Percentiles rank a stretch among this genome's conserved stretches.
Conservation (phyloP, 2,329 filamentous ascomycete species). For the Cladosporium sp. region DNA sequence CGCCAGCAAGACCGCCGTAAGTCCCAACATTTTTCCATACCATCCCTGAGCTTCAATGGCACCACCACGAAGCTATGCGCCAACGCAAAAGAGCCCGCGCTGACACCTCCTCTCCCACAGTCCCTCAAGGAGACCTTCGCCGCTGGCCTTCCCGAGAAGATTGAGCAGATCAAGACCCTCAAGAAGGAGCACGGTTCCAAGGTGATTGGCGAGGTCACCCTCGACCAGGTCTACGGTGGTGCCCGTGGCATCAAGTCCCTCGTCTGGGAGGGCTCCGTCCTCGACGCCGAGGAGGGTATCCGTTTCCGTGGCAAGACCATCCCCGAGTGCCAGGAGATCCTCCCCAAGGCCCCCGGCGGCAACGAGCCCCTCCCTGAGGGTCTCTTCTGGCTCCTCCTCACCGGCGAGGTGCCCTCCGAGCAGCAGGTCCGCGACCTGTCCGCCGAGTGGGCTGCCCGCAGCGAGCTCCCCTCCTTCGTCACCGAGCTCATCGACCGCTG, state of each 20-base stretch:
- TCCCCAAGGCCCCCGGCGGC: constrained; percentile 95
- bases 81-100: neutral
- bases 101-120: constrained; percentile 51
- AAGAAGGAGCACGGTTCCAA: constrained; percentile 96
- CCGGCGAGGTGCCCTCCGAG: constrained; percentile 94
- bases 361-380: constrained; percentile 96
- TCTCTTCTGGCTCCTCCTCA: constrained; percentile 99
- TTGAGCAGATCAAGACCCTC: constrained; percentile 99
- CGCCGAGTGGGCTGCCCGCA: constrained; percentile 97
- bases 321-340: constrained; percentile 95
- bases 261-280: constrained; percentile 97
- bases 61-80: neutral
- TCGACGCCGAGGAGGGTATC: constrained; percentile 98
- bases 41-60: constrained; percentile 12
- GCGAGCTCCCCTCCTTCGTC: constrained; percentile 95
- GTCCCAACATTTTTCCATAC: constrained; percentile 28
- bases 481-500: constrained; percentile 99
- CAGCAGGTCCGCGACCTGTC: constrained; percentile 98
- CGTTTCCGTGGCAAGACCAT: constrained; percentile 99
- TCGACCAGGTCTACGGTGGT: constrained; percentile 99
- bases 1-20: constrained; percentile 87
- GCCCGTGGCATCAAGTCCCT: constrained; percentile 98
- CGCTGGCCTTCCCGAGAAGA: constrained; percentile 90
- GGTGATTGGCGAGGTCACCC: constrained; percentile 94
- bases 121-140: constrained; percentile 98